Evolutionary conservation across 495 filamentous ascomycete species (phyloP).

Genomic region (Penicillium soppii): DNA sequence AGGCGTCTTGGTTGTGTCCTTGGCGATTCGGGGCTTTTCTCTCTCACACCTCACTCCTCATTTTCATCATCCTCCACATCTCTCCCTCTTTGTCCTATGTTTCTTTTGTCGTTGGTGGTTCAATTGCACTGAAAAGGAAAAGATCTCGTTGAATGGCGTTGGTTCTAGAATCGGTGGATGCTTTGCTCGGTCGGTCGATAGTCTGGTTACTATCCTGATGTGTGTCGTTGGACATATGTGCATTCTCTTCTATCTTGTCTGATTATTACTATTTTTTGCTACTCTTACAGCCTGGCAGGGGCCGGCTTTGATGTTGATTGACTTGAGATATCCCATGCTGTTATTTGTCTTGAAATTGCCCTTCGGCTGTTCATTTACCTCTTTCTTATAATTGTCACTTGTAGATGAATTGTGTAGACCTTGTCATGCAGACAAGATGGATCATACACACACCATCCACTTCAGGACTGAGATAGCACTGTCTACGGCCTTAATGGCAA

Average conservation of each 20-base stretch:
- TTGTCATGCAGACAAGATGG: too few species aligned
- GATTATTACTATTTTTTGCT: slow-evolving; percentile 2
- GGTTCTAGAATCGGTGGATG: neutral
- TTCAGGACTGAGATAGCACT: too few species aligned
- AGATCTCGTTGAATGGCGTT: slow-evolving; percentile 3
- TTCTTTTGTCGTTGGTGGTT: neutral
- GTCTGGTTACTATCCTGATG: slow-evolving; percentile 6
- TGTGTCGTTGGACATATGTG: neutral
- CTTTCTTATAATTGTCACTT: too few species aligned
- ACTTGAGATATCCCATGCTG: slow-evolving; percentile 35
- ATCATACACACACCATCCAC: too few species aligned
- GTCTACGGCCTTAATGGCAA: too few species aligned
- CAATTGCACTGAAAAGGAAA: neutral
- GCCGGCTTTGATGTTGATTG: slow-evolving; percentile 13
- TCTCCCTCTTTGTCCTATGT: neutral
- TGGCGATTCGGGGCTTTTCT: slow-evolving; percentile 1
- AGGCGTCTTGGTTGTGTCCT: slow-evolving; percentile 9
- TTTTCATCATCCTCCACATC: neutral
- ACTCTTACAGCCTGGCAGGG: neutral
- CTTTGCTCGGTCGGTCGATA: neutral
- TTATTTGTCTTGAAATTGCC: slow-evolving; percentile 13
- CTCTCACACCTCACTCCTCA: neutral
- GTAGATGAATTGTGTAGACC: slow-evolving; percentile 4
- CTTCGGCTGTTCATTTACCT: neutral
- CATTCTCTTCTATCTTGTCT: slow-evolving; percentile 10